These are phyloP conservation scores for Psilocybe subaeruginosa DNA, from an alignment of 768 basidiomycete species.

Conservation along the genomic window DNA sequence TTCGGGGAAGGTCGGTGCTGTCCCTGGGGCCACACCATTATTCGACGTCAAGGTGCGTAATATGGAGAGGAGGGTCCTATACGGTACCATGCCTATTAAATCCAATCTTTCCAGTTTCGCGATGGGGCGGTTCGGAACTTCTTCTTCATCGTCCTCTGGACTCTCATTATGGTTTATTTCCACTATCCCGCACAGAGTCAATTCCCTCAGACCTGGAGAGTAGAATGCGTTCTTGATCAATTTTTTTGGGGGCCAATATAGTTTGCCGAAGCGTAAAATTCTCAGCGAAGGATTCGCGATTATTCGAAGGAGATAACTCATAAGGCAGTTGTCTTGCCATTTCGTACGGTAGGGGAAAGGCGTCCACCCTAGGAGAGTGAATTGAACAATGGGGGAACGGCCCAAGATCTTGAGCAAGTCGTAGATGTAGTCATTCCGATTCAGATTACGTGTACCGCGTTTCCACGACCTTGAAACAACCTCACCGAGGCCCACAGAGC, in stretches of 20 bases:
- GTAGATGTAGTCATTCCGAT: not conserved
- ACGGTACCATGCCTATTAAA: not conserved
- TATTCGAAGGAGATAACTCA: not conserved
- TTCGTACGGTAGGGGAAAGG: too few species aligned
- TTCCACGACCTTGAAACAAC: not conserved
- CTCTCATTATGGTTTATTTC: not conserved
- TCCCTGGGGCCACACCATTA: too few species aligned
- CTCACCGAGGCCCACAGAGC: not conserved
- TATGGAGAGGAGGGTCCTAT: not conserved
- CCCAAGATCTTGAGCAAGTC: not conserved
- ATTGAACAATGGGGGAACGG: not conserved
- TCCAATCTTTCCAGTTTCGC: not conserved
- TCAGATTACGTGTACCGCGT: not conserved
- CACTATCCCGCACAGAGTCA: not conserved
- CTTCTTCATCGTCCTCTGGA: not conserved
- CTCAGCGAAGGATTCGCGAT: not conserved
- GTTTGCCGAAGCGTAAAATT: not conserved
- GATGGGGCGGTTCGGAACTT: not conserved
- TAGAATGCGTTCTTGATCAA: not conserved
- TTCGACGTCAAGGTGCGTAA: not conserved
- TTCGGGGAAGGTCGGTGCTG: not conserved
- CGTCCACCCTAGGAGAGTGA: not conserved
- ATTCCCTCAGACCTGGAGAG: not conserved
- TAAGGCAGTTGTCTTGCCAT: not conserved
- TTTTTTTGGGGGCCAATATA: not conserved